Evolutionary conservation across 352 stramenopile genomes (phyloP).

Genomic region (Phytophthora ramorum): DNA sequence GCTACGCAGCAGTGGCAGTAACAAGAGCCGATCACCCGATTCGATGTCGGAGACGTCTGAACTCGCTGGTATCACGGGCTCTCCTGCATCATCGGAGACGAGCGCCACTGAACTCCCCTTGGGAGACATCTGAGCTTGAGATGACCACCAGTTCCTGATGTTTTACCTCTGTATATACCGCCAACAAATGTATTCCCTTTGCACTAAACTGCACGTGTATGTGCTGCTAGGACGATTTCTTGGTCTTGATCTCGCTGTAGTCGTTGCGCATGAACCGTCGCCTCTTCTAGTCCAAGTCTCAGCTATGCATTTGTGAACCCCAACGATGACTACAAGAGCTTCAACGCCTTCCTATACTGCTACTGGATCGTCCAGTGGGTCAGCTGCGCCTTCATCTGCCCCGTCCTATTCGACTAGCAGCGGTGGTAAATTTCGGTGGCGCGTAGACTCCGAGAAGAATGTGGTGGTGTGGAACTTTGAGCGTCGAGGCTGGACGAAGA

Average conservation of each 20-base stretch:
- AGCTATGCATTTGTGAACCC: not conserved
- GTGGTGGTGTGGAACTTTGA: slow-evolving; percentile 87
- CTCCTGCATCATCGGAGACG: slow-evolving; percentile 32
- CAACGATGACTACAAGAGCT: slow-evolving; percentile 5
- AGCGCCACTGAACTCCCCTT: slow-evolving; percentile 17
- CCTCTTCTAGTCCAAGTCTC: not conserved
- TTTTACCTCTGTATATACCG: slow-evolving; percentile 13
- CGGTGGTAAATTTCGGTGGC: slow-evolving; percentile 57
- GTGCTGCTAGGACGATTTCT: not conserved
- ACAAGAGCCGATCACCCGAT: slow-evolving; percentile 22
- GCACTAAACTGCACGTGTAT: not conserved
- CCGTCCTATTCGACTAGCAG: slow-evolving; percentile 3
- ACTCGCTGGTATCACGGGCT: slow-evolving; percentile 9
- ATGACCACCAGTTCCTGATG: not conserved
- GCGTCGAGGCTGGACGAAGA: slow-evolving; percentile 84
- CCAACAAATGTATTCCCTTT: slow-evolving; percentile 7
- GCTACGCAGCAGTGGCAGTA: slow-evolving; percentile 40
- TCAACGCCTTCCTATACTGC: slow-evolving; percentile 6
- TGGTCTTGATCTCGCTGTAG: not conserved
- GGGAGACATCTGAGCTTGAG: slow-evolving; percentile 18
- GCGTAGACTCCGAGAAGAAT: slow-evolving; percentile 79
- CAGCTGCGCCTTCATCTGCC: slow-evolving; percentile 6
- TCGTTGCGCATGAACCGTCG: slow-evolving; percentile 11
- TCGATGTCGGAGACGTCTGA: slow-evolving; percentile 31
- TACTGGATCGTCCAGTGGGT: slow-evolving; percentile 5